Conservation (phyloP, 768 basidiomycete genomes). For the Psilocybe azurescens region DNA sequence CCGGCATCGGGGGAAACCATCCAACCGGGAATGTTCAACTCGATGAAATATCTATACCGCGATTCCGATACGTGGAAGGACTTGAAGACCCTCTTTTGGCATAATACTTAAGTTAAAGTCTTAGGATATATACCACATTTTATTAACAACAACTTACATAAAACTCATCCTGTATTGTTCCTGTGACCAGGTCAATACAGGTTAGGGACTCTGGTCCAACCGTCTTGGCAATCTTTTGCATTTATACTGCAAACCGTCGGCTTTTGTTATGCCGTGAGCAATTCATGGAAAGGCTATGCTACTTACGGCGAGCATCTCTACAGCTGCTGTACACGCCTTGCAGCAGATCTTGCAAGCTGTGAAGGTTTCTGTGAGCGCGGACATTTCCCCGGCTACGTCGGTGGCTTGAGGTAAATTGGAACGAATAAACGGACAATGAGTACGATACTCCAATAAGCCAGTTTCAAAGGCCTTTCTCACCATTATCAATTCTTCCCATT, state of each 20-base stretch:
- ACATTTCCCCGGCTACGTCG: constrained; percentile 74
- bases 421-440: constrained; percentile 1
- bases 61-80: constrained; percentile 90
- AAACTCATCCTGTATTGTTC: constrained; percentile 6
- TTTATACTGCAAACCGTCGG: constrained; percentile 56
- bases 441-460: neutral
- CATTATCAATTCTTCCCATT: constrained; percentile 54
- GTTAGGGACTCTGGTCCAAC: constrained; percentile 50
- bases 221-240: constrained; percentile 57
- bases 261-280: constrained; percentile 10
- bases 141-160: constrained; percentile 20
- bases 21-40: constrained; percentile 96
- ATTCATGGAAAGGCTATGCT: neutral
- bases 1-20: constrained; percentile 84
- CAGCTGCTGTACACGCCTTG: constrained; percentile 67
- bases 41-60: constrained; percentile 94
- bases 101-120: constrained; percentile 65
- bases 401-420: constrained; percentile 47
- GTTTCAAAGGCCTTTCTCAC: constrained; percentile 35
- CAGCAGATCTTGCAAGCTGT: constrained; percentile 55
- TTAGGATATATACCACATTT: constrained; percentile 18
- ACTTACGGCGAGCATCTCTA: constrained; percentile 71
- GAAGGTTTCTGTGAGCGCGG: constrained; percentile 48
- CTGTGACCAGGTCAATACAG: constrained; percentile 24
- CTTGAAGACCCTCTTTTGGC: constrained; percentile 88